Conservation (phyloP, 306 rosid species). For the Mucuna pruriens region DNA sequence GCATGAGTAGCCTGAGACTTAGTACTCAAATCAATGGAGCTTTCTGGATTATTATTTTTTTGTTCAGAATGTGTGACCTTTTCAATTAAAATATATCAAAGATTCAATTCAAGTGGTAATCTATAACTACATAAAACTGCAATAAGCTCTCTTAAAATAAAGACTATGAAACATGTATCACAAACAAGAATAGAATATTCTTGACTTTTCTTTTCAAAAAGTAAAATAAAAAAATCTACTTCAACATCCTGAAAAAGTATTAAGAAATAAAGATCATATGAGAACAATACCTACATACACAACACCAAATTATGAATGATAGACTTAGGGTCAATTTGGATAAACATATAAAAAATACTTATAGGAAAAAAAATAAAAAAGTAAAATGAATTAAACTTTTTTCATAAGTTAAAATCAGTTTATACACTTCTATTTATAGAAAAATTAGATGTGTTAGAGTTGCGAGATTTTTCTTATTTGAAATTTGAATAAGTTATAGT, state of each 20-base stretch:
- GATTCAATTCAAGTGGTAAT: constrained; percentile 11
- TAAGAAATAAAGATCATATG: constrained; percentile 1
- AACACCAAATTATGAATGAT: not conserved
- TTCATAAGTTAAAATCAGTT: not conserved
- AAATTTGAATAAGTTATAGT: too few species aligned
- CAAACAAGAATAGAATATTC: not conserved
- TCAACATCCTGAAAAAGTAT: not conserved
- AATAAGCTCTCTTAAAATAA: not conserved
- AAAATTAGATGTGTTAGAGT: too few species aligned
- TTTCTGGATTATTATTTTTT: constrained; percentile 33
- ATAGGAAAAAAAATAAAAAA: not conserved
- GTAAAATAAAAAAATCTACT: not conserved
- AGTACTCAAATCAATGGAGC: constrained; percentile 48
- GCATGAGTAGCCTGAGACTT: constrained; percentile 44
- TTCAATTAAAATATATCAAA: constrained; percentile 26
- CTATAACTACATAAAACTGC: not conserved
- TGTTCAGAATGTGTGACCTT: constrained; percentile 45
- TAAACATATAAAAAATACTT: not conserved
- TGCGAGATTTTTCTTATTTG: too few species aligned
- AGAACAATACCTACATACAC: not conserved
- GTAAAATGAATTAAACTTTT: not conserved
- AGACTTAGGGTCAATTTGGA: not conserved
- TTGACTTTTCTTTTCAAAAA: not conserved
- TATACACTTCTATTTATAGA: not conserved
- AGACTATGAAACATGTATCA: not conserved